Evolutionary conservation across 768 basidiomycete genomes (phyloP), one percentile per base, ranked within the genome.

Genomic region (Mycena chlorophos): DNA sequence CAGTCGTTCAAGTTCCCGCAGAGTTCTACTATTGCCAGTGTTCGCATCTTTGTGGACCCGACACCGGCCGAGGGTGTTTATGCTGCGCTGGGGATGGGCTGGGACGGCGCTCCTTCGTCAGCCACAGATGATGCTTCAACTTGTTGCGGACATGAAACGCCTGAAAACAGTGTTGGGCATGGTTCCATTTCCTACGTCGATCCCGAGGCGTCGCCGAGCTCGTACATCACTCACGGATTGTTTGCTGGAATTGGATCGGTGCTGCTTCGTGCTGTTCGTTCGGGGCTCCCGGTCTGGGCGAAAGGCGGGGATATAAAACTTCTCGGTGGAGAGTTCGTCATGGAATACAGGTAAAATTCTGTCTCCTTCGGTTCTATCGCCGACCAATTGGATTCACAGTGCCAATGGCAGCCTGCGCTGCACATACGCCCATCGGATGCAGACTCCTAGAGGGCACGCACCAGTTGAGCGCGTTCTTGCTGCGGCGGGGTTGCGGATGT

Each of bases 301-400:
- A 83, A 82, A 56, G 88, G 86, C 2, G 92, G 92, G 0, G 86
- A 93, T 63, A 69, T 85, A 39, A 71, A 78, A 38, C 91, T 95
- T 70, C 76, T 96, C 19, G 94, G 94, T 10, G 95, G 94, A 22
- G 95, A 98, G 73, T 95, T 96, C 66, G 80, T 78, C 8, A 70
- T 76, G 57, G 79, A 75, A 77, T 79, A 47, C 55, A 76, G 65
- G 4, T n/a, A 27, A 27, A n/a, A 51, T 34, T 10, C 16, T 28
- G 17, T 27, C n/a, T 37, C 42, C 42, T n/a, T 34, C 12, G 34
- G 30, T 8, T 16, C 3, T 19, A 49, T 55, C 27, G 62, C 19
- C 23, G 42, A 51, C 4, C 26, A 23, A 8, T n/a, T 37, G 45
- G 22, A 26, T 45, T 28, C 54, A 34, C 34, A 25, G 42, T 52